Conservation (phyloP, 306 rosid species). For the Dryas drummondii region DNA sequence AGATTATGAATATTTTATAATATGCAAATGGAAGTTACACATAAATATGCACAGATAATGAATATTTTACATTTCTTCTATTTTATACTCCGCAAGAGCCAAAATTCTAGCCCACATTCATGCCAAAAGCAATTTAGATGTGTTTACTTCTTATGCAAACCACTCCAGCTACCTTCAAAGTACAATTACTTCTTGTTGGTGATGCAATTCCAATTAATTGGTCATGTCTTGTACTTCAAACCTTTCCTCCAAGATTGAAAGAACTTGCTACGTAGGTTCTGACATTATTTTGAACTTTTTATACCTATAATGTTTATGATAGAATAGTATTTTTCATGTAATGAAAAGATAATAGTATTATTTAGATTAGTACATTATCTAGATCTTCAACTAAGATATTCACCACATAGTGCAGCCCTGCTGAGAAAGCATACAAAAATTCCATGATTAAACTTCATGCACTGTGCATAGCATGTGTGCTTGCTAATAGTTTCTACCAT, state of each 20-base stretch:
- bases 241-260: not conserved
- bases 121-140: conserved; percentile 28
- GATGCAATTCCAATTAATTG: conserved; percentile 15
- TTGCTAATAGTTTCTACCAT: conserved; percentile 6
- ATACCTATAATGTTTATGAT: not conserved
- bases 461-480: conserved; percentile 22
- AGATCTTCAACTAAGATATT: conserved; percentile 15
- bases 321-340: not conserved
- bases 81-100: conserved; percentile 14
- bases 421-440: not conserved
- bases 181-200: not conserved
- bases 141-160: conserved; percentile 23
- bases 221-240: conserved; percentile 14
- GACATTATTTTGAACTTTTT: not conserved
- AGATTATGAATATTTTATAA: conserved; percentile 6
- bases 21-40: no score
- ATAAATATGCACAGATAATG: no score
- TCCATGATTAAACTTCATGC: conserved; percentile 6
- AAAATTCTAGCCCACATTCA: conserved; percentile 25
- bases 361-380: conserved; percentile 14
- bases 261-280: conserved; percentile 12
- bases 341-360: not conserved
- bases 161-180: not conserved
- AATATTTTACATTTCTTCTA: not conserved
- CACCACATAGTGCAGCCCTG: not conserved